These are phyloP conservation scores for Tirmania nivea DNA, from an alignment of 495 filamentous ascomycete species.

Conservation along the genomic window DNA sequence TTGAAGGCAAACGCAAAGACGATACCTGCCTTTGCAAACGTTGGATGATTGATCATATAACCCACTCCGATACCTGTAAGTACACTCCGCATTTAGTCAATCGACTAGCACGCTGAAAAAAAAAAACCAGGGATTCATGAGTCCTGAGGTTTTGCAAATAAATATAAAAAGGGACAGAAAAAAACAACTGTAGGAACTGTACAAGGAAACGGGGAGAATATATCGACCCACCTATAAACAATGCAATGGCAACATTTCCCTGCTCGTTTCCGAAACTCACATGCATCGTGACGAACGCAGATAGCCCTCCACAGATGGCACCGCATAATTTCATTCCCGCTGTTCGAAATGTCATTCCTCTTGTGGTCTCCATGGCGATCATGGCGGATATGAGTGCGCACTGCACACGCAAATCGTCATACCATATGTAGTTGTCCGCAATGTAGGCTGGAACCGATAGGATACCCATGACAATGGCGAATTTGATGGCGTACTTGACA, in stretches of 20 bases:
- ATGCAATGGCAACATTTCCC: too few relatives aligned
- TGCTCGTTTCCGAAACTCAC: constrained; percentile 3
- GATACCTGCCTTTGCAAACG: constrained; percentile 11
- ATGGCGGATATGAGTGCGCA: constrained; percentile 18
- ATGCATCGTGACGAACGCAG: constrained; percentile 11
- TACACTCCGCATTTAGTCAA: constrained; percentile 2
- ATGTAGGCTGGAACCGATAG: constrained; percentile 15
- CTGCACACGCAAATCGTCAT: constrained; percentile 12
- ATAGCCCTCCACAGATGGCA: constrained; percentile 9
- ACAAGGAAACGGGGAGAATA: too few relatives aligned
- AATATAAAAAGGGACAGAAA: background rate
- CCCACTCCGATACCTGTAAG: constrained; percentile 14
- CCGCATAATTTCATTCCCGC: constrained; percentile 17
- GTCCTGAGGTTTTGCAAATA: background rate
- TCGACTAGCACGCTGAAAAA: too few relatives aligned
- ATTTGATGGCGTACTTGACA: constrained; percentile 17
- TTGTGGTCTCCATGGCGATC: constrained; percentile 18
- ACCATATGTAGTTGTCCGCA: constrained; percentile 14
- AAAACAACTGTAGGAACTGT: background rate
- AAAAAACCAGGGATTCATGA: too few relatives aligned
- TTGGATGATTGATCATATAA: constrained; percentile 8
- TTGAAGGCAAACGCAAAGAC: constrained; percentile 17
- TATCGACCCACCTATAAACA: too few relatives aligned
- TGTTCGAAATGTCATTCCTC: constrained; percentile 19
- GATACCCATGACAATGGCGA: constrained; percentile 17